These are phyloP conservation scores for Hibiscus tridactylites DNA, from an alignment of 345 rosid genomes.

Conservation along the genomic window DNA sequence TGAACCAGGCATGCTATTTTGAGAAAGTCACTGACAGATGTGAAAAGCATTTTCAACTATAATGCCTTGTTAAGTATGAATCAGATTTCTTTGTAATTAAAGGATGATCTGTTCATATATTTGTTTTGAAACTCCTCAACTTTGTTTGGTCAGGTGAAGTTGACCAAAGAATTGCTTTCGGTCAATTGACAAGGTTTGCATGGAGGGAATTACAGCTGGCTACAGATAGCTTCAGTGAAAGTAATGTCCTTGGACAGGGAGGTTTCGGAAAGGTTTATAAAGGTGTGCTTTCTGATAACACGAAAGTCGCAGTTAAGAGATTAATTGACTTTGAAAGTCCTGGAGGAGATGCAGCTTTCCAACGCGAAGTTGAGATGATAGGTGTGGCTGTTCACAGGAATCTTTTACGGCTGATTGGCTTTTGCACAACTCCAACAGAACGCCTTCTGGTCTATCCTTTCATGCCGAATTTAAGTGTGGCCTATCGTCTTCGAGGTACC, in stretches of 20 bases:
- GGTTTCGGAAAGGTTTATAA: conserved; percentile 95
- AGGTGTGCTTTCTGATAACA: conserved; percentile 73
- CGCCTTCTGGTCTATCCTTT: conserved; percentile 88
- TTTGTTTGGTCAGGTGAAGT: conserved; percentile 65
- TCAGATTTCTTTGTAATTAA: not conserved
- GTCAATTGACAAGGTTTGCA: conserved; percentile 82
- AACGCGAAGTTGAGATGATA: conserved; percentile 96
- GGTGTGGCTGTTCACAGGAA: conserved; percentile 95
- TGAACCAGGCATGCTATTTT: not conserved
- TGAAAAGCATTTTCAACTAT: not conserved
- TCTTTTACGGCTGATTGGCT: conserved; percentile 77
- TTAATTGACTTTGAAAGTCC: conserved; percentile 86
- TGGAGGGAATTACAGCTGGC: conserved; percentile 94
- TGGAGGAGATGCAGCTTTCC: conserved; percentile 89
- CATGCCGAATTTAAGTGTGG: conserved; percentile 92
- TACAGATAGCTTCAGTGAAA: conserved; percentile 78
- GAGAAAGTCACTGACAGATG: not conserved
- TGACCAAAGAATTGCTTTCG: conserved; percentile 88
- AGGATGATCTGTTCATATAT: not conserved
- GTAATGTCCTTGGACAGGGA: conserved; percentile 88
- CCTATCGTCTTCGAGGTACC: conserved; percentile 78
- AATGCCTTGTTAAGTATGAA: not conserved
- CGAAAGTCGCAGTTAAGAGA: conserved; percentile 85
- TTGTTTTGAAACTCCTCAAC: conserved; percentile 5
- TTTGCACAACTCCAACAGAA: conserved; percentile 90